Percentiles rank a stretch among this genome's conserved stretches.
Conservation (phyloP, 768 basidiomycete genomes). For the Lentinula guzmanii region DNA sequence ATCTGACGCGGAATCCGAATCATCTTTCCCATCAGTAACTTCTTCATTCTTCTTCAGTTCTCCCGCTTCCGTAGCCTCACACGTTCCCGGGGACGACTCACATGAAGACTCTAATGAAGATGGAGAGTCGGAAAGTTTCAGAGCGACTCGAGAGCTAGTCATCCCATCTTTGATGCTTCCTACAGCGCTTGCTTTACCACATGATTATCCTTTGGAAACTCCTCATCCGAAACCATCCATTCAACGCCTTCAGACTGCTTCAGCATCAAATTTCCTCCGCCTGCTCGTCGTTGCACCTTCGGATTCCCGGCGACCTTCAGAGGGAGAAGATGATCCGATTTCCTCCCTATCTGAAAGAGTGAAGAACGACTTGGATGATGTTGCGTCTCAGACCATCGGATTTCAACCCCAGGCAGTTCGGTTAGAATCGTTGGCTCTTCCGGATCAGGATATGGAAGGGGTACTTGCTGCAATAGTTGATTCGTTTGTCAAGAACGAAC, state of each 20-base stretch:
- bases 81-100: not conserved
- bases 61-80: conserved; percentile 2
- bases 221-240: not conserved
- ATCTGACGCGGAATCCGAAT: conserved; percentile 3
- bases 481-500: not conserved
- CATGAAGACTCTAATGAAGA: not conserved
- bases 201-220: not conserved
- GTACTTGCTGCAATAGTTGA: not conserved
- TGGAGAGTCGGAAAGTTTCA: not conserved
- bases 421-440: not conserved
- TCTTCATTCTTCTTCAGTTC: conserved; percentile 7
- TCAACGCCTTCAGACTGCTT: not conserved
- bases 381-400: not conserved
- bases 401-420: not conserved
- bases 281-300: conserved; percentile 1
- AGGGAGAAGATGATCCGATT: not conserved
- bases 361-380: not conserved
- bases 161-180: conserved; percentile 3
- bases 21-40: conserved; percentile 6
- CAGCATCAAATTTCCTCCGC: not conserved
- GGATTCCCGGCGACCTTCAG: not conserved
- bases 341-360: not conserved
- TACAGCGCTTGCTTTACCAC: not conserved
- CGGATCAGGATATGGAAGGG: not conserved
- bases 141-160: not conserved